Conservation (phyloP, 805 yeast species). For the Monosporozyma aerobia region DNA sequence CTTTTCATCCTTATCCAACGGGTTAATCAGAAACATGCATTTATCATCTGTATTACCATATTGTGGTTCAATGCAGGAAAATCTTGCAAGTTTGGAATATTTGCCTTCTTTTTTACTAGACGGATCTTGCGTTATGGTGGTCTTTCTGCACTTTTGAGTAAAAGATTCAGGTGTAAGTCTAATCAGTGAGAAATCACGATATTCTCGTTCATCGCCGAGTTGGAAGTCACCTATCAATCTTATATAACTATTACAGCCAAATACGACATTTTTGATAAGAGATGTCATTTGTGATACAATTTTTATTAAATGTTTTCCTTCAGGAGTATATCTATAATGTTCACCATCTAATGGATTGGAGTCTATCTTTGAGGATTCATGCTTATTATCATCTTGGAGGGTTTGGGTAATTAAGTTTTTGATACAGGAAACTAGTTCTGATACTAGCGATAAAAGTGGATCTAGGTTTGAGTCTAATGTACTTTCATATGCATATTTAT, state of each 20-base stretch:
- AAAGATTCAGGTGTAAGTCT: constrained; percentile 52
- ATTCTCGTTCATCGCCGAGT: constrained; percentile 48
- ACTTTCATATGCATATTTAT: constrained; percentile 22
- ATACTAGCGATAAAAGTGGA: constrained; percentile 47
- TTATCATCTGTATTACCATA: not conserved
- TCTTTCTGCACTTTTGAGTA: constrained; percentile 52
- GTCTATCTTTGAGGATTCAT: constrained; percentile 10
- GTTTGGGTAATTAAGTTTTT: constrained; percentile 52
- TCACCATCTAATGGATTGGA: constrained; percentile 6
- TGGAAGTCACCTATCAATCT: constrained; percentile 59
- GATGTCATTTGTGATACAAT: constrained; percentile 53
- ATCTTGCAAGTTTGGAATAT: constrained; percentile 19
- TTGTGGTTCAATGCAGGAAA: constrained; percentile 16
- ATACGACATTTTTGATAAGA: constrained; percentile 40
- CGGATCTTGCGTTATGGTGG: constrained; percentile 29
- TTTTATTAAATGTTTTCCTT: constrained; percentile 57
- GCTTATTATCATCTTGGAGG: constrained; percentile 31
- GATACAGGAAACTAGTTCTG: constrained; percentile 56
- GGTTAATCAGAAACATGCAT: not conserved
- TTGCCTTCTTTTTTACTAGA: not conserved
- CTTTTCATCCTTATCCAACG: constrained; percentile 10
- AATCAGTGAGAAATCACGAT: constrained; percentile 54
- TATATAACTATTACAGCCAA: constrained; percentile 42
- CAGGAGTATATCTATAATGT: constrained; percentile 49
- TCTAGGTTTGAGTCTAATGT: constrained; percentile 41